phyloP scores from a whole-genome alignment of 2,329 filamentous ascomycete genomes.

The Fusarium secorum region DNA sequence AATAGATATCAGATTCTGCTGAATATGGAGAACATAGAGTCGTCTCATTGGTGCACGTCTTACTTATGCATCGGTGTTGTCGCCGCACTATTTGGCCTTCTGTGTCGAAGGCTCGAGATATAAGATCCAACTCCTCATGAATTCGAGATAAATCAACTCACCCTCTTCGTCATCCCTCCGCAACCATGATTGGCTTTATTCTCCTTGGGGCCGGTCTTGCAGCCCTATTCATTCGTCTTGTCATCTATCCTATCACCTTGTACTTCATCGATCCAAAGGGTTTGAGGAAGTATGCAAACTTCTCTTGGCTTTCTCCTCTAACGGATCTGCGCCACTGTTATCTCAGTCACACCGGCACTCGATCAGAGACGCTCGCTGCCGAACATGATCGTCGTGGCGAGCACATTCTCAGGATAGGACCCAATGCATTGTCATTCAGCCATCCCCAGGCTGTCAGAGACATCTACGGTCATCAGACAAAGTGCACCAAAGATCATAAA shows the following conservation, averaged over 20 bases:
- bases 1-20: not conserved
- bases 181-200: constrained; percentile 4
- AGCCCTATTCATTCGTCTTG: constrained; percentile 13
- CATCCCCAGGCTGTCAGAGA: constrained; percentile 35
- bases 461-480: constrained; percentile 57
- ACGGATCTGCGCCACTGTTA: constrained; percentile 32
- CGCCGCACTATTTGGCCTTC: not conserved
- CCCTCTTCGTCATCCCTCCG: fast-evolving
- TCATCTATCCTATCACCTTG: constrained; percentile 22
- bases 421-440: constrained; percentile 39
- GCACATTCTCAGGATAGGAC: constrained; percentile 41
- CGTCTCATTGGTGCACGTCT: not conserved
- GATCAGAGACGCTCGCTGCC: constrained; percentile 56
- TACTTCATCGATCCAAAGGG: constrained; percentile 49
- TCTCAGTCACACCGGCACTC: constrained; percentile 44
- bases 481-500: constrained; percentile 57
- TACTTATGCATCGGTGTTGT: not conserved
- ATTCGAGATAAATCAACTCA: not conserved
- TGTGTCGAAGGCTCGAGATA: not conserved
- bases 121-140: not conserved
- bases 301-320: constrained; percentile 31
- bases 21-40: not conserved
- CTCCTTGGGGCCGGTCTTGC: not conserved
- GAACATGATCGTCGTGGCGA: constrained; percentile 52
- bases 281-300: constrained; percentile 29